phyloP scores from a whole-genome alignment of 1,284 basidiomycete species.

The Waitea zeae region DNA sequence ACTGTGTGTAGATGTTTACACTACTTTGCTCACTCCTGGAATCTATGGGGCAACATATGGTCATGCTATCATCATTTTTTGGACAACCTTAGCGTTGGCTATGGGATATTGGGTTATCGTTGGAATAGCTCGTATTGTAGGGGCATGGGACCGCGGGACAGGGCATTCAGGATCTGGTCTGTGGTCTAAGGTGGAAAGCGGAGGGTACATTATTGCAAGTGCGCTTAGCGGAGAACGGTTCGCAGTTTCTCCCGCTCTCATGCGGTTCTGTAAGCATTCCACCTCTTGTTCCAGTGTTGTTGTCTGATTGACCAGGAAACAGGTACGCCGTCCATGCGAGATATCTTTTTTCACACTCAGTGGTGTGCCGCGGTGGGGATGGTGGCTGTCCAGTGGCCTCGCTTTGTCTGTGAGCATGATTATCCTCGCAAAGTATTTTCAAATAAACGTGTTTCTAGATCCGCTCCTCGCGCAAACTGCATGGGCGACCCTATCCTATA shows the following conservation, averaged over 20 bases:
- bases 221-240: conserved; percentile 85
- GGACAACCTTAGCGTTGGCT: conserved; percentile 62
- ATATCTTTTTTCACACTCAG: conserved; percentile 86
- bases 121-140: conserved; percentile 63
- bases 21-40: conserved; percentile 58
- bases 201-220: conserved; percentile 79
- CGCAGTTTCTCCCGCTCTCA: conserved; percentile 68
- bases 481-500: conserved; percentile 79
- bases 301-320: conserved; percentile 24
- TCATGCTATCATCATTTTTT: conserved; percentile 64
- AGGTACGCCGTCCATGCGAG: conserved; percentile 88
- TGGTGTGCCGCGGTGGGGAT: conserved; percentile 79
- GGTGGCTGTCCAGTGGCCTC: conserved; percentile 90
- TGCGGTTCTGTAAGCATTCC: conserved; percentile 91
- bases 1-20: conserved; percentile 64
- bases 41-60: conserved; percentile 42
- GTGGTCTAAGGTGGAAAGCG: conserved; percentile 58
- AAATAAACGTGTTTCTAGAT: too few relatives aligned
- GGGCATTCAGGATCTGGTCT: conserved; percentile 36
- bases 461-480: conserved; percentile 73
- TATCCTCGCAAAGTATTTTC: too few relatives aligned
- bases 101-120: conserved; percentile 72
- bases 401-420: conserved; percentile 87
- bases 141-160: conserved; percentile 65
- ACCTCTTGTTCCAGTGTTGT: conserved; percentile 14